Percentiles rank a stretch among this genome's conserved stretches.
phyloP scores from a whole-genome alignment of 441 rosid genomes.

The Geranium incanum region DNA sequence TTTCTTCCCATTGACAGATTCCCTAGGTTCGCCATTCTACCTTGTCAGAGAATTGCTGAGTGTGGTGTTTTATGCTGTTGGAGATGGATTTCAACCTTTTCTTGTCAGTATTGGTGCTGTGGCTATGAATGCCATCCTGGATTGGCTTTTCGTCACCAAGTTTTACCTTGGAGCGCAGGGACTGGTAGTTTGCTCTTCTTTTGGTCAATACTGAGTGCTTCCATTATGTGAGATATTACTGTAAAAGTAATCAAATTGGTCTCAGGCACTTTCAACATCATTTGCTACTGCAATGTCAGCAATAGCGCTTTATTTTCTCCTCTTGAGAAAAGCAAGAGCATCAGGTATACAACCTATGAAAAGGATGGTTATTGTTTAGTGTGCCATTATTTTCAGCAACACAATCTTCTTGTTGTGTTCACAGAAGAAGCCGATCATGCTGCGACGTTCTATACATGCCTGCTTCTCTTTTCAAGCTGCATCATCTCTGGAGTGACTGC shows the following conservation, averaged over 20 bases:
- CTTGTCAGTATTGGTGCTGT: not conserved
- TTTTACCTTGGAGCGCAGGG: slow-evolving; percentile 4
- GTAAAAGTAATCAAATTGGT: not conserved
- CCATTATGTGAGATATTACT: not conserved
- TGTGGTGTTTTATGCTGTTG: slow-evolving; percentile 10
- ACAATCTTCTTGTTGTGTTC: not conserved
- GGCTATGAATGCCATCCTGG: not conserved
- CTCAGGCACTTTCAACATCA: slow-evolving; percentile 8
- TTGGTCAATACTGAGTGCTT: not conserved
- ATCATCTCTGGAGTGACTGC: slow-evolving; percentile 1
- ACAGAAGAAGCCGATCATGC: slow-evolving; percentile 3
- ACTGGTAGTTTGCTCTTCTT: slow-evolving; percentile 2
- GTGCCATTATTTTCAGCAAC: slow-evolving; percentile 4
- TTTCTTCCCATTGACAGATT: slow-evolving; percentile 6
- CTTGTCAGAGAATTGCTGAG: not conserved
- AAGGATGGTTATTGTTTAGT: not conserved
- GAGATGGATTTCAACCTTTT: not conserved
- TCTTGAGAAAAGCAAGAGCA: not conserved
- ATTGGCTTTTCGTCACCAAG: slow-evolving; percentile 6
- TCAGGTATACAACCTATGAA: not conserved
- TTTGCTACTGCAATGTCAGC: not conserved
- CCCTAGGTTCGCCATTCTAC: slow-evolving; percentile 7
- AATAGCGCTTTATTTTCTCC: not conserved
- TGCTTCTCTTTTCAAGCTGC: slow-evolving; percentile 3
- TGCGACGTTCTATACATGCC: not conserved